A percentile compares a stretch with the other conserved stretches of the same genome.
Conservation (phyloP, 768 basidiomycete genomes). For the Naganishia antarctica region DNA sequence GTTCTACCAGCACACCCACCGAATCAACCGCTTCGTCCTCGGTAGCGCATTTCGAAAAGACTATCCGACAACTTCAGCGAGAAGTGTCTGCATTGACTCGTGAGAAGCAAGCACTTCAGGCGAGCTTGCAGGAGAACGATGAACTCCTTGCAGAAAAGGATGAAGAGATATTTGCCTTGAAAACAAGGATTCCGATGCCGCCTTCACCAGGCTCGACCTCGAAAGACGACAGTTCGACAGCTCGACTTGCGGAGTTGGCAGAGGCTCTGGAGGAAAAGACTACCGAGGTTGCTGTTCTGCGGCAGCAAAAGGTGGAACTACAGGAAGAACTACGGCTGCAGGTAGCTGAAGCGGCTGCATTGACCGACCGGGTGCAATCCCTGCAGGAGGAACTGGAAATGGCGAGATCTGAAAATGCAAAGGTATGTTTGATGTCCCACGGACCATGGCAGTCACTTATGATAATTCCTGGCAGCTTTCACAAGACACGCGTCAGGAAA, state of each 20-base stretch:
- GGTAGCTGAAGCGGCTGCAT: not conserved
- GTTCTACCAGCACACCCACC: not conserved
- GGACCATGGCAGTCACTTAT: no score
- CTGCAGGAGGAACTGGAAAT: not conserved
- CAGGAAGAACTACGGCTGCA: not conserved
- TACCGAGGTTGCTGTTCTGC: not conserved
- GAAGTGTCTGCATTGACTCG: constrained; percentile 32
- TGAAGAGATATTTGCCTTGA: constrained; percentile 35
- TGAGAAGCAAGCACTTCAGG: constrained; percentile 35
- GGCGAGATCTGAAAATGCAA: not conserved
- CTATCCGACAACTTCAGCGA: constrained; percentile 30
- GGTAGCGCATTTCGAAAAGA: constrained; percentile 14
- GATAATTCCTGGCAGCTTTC: not conserved
- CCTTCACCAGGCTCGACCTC: not conserved
- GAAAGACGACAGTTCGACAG: not conserved
- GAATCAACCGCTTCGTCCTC: constrained; percentile 4
- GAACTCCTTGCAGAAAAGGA: constrained; percentile 36
- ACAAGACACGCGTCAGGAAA: not conserved
- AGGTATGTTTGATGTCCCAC: not conserved
- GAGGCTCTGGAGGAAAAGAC: constrained; percentile 1
- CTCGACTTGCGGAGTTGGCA: not conserved
- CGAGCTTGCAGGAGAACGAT: constrained; percentile 35
- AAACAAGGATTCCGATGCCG: constrained; percentile 35
- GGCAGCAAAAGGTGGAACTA: not conserved
- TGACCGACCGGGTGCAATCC: not conserved